Conservation (phyloP, 2,329 filamentous ascomycete genomes). For the Podosphaera leucotricha region DNA sequence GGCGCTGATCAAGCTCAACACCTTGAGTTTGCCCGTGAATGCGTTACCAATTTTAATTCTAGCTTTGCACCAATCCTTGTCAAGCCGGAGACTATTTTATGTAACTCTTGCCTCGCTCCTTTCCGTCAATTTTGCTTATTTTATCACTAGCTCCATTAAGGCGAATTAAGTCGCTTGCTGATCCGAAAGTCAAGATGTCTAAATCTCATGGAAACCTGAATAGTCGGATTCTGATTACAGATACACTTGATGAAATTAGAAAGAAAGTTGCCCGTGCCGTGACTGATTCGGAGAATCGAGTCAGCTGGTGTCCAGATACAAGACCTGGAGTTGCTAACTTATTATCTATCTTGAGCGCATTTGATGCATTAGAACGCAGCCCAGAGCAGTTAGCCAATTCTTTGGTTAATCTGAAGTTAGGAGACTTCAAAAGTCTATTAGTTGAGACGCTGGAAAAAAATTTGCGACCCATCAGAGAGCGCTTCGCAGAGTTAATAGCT, state of each 20-base stretch:
- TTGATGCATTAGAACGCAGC: constrained; percentile 24
- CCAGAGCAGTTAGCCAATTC: constrained; percentile 20
- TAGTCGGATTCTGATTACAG: constrained; percentile 67
- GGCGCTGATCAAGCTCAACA: constrained; percentile 92
- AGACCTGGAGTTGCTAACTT: constrained; percentile 78
- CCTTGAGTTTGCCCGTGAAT: constrained; percentile 74
- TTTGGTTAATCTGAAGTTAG: constrained; percentile 23
- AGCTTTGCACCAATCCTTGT: constrained; percentile 40
- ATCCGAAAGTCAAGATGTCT: constrained; percentile 74
- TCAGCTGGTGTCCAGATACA: constrained; percentile 45
- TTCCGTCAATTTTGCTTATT: constrained; percentile 2
- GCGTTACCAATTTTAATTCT: constrained; percentile 71
- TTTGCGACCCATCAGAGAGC: constrained; percentile 29
- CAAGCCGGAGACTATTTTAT: constrained; percentile 45
- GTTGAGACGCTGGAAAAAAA: constrained; percentile 30
- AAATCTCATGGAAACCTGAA: constrained; percentile 53
- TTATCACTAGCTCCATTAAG: constrained; percentile 30
- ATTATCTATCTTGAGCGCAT: constrained; percentile 52
- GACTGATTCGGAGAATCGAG: constrained; percentile 44
- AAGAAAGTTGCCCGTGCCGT: constrained; percentile 48
- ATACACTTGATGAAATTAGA: constrained; percentile 36
- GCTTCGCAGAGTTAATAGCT: constrained; percentile 28
- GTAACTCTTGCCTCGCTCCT: constrained; percentile 20
- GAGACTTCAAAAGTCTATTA: constrained; percentile 39
- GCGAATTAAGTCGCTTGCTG: constrained; percentile 70